Conservation (phyloP, 108 stramenopile genomes). For the Chaetoceros muelleri region DNA sequence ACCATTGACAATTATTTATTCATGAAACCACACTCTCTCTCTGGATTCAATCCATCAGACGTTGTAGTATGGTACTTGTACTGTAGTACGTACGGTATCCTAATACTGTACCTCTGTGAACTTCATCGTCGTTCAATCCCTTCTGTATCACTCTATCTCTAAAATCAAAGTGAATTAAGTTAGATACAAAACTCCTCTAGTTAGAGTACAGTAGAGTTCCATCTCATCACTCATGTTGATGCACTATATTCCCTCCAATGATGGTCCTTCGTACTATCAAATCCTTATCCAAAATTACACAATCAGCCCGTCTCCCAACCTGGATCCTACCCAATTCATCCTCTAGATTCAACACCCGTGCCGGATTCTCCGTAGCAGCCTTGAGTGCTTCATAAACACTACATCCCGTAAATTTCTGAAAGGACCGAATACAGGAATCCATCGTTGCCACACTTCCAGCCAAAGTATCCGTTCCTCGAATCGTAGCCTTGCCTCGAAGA, state of each 20-base stretch:
- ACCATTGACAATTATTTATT: too few relatives aligned
- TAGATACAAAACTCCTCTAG: too few relatives aligned
- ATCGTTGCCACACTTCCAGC: conserved; percentile 41
- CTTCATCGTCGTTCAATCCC: too few relatives aligned
- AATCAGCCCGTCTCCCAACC: conserved; percentile 19
- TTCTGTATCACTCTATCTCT: too few relatives aligned
- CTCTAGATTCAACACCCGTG: conserved; percentile 23
- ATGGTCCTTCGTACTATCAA: conserved; percentile 12
- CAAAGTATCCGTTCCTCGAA: conserved; percentile 34
- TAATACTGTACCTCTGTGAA: too few relatives aligned
- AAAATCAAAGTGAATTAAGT: too few relatives aligned
- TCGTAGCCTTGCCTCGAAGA: conserved; percentile 20
- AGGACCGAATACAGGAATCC: conserved; percentile 35
- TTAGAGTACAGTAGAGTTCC: too few relatives aligned
- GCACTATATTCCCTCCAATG: neutral
- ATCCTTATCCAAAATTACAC: conserved; percentile 13
- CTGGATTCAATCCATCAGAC: too few relatives aligned
- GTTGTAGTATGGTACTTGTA: too few relatives aligned
- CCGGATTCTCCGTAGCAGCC: conserved; percentile 36
- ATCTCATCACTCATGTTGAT: too few relatives aligned
- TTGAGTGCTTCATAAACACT: conserved; percentile 22
- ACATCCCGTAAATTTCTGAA: conserved; percentile 33
- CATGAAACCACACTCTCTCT: too few relatives aligned
- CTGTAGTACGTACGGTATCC: too few relatives aligned
- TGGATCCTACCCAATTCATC: conserved; percentile 16